Percentiles rank a stretch among this genome's conserved stretches.
phyloP scores from a whole-genome alignment of 2,329 filamentous ascomycete species.

The Fusarium euwallaceae region DNA sequence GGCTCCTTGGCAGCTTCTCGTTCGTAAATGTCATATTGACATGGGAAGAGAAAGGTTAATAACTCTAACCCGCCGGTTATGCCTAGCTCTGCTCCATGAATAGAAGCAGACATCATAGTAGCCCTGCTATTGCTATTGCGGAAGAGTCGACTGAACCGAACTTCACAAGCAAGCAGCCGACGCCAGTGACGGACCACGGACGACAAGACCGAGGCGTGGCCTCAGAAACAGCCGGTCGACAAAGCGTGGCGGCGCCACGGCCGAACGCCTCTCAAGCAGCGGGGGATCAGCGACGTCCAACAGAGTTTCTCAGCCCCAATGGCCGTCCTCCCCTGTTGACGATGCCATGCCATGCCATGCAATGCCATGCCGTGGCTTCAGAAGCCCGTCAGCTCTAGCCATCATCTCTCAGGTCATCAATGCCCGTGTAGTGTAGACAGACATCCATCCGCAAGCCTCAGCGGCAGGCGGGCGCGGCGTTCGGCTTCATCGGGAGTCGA shows the following conservation, averaged over 20 bases:
- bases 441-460: too few species aligned
- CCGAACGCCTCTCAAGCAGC: conserved; percentile 38
- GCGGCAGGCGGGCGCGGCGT: conserved; percentile 6
- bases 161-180: conserved; percentile 7
- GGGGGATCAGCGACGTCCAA: conserved; percentile 29
- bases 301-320: conserved; percentile 35
- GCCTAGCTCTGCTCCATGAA: background rate
- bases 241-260: conserved; percentile 45
- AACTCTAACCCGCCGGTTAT: background rate
- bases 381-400: conserved; percentile 2
- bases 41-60: background rate
- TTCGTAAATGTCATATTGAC: background rate
- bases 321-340: background rate
- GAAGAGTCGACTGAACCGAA: conserved; percentile 9
- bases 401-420: conserved; percentile 15
- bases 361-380: background rate
- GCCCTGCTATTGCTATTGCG: background rate
- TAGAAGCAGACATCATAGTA: background rate
- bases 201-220: conserved; percentile 31
- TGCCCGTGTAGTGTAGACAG: background rate
- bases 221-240: conserved; percentile 37
- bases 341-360: background rate
- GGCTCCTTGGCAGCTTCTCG: background rate
- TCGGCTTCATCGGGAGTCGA: conserved; percentile 32
- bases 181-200: conserved; percentile 4